Percentiles rank a stretch among this genome's conserved stretches.
phyloP scores from a whole-genome alignment of 2,329 filamentous ascomycete species.

The Alternaria viburni region DNA sequence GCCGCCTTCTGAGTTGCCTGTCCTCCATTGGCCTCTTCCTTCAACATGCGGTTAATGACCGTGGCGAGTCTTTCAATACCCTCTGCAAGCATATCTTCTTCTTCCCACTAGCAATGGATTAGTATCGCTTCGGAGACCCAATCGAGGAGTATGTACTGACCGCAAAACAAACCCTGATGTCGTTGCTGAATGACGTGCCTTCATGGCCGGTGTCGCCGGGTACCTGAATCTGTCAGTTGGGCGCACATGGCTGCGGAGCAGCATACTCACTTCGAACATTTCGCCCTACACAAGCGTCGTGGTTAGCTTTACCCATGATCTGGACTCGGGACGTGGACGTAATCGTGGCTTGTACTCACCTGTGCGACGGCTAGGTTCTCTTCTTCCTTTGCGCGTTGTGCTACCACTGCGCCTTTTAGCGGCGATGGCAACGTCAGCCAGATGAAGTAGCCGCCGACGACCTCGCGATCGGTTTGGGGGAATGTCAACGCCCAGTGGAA shows the following conservation, averaged over 20 bases:
- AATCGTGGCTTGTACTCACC: constrained; percentile 21
- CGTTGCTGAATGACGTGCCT: constrained; percentile 61
- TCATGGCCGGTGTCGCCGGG: constrained; percentile 56
- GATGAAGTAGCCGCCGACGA: constrained; percentile 84
- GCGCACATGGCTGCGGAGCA: constrained; percentile 49
- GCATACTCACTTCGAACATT: constrained; percentile 64
- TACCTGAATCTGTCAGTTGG: constrained; percentile 36
- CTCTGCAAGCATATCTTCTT: constrained; percentile 68
- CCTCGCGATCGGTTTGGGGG: constrained; percentile 51
- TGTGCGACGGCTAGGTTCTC: constrained; percentile 72
- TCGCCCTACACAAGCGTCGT: constrained; percentile 59
- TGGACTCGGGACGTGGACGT: neutral
- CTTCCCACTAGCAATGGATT: constrained; percentile 58
- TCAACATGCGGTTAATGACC: constrained; percentile 53
- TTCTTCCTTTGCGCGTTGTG: constrained; percentile 63
- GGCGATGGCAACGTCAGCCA: constrained; percentile 71
- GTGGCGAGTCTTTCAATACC: constrained; percentile 68
- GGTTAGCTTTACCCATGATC: constrained; percentile 23
- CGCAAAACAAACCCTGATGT: constrained; percentile 49
- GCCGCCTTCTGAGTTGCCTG: constrained; percentile 16
- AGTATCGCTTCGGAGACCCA: constrained; percentile 1
- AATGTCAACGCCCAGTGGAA: constrained; percentile 67
- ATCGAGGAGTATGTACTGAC: constrained; percentile 14
- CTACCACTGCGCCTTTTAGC: constrained; percentile 63
- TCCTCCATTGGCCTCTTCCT: constrained; percentile 30